A percentile compares a stretch with the other conserved stretches of the same genome.
Evolutionary conservation across 1,139 yeast genomes (phyloP).

Genomic region (Saccharomyces hybrid): DNA sequence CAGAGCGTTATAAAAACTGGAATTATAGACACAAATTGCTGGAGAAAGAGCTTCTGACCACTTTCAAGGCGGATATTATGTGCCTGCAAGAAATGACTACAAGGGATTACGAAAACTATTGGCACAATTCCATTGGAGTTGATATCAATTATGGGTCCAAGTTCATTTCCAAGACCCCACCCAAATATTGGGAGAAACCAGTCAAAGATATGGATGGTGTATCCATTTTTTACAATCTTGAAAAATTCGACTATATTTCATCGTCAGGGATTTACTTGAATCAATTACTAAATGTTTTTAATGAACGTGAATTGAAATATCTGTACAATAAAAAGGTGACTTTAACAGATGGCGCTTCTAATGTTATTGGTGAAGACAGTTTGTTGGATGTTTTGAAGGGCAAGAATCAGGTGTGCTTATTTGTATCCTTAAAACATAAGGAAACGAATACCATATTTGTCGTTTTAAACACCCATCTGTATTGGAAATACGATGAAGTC

Average conservation of each 20-base stretch:
- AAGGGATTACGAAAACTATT: slow-evolving; percentile 38
- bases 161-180: slow-evolving; percentile 44
- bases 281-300: slow-evolving; percentile 34
- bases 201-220: slow-evolving; percentile 49
- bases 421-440: slow-evolving; percentile 41
- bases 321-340: slow-evolving; percentile 29
- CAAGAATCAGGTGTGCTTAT: slow-evolving; percentile 50
- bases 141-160: slow-evolving; percentile 37
- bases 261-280: slow-evolving; percentile 39
- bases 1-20: slow-evolving; percentile 43
- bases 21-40: slow-evolving; percentile 41
- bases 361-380: slow-evolving; percentile 18
- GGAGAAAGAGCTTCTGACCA: slow-evolving; percentile 35
- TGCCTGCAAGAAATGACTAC: slow-evolving; percentile 56
- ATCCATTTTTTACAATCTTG: slow-evolving; percentile 42
- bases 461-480: slow-evolving; percentile 52
- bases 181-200: slow-evolving; percentile 44
- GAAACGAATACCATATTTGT: slow-evolving; percentile 36
- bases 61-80: slow-evolving; percentile 46
- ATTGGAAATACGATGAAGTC: slow-evolving; percentile 53
- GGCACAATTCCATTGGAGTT: slow-evolving; percentile 34
- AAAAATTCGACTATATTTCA: slow-evolving; percentile 41
- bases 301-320: slow-evolving; percentile 36
- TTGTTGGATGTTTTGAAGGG: slow-evolving; percentile 33
- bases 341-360: slow-evolving; percentile 29